Percentiles rank a stretch among this genome's conserved stretches.
These are phyloP conservation scores for Acanthamoeba lenticulata DNA, from an alignment of 208 protist genomes.

Conservation along the genomic window DNA sequence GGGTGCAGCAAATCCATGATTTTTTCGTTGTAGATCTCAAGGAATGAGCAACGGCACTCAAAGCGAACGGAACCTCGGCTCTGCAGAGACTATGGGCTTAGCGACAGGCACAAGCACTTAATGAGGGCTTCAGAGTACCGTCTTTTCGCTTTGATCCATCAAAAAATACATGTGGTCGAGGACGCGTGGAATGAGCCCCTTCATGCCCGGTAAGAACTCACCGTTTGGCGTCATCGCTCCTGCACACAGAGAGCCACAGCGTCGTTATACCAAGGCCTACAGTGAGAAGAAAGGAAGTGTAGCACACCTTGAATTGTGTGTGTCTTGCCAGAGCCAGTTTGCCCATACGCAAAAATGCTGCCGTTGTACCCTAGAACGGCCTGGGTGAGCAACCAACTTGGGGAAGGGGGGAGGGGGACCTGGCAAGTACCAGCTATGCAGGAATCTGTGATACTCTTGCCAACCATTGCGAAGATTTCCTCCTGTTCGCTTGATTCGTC, in stretches of 20 bases:
- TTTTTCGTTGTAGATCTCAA: slow-evolving; percentile 86
- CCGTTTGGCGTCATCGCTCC: not conserved
- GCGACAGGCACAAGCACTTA: not conserved
- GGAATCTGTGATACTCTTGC: slow-evolving; percentile 32
- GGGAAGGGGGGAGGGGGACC: too few species aligned
- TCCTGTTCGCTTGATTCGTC: not conserved
- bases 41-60: slow-evolving; percentile 70
- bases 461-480: slow-evolving; percentile 9
- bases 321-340: slow-evolving; percentile 70
- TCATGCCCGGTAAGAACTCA: not conserved
- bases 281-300: not conserved
- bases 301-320: slow-evolving; percentile 67
- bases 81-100: not conserved
- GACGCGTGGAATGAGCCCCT: slow-evolving; percentile 61
- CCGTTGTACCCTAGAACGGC: slow-evolving; percentile 44
- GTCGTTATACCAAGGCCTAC: too few species aligned
- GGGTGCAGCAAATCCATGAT: slow-evolving; percentile 81
- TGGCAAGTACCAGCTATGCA: slow-evolving; percentile 8
- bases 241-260: too few species aligned
- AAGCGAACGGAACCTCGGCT: not conserved
- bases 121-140: not conserved
- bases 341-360: slow-evolving; percentile 70
- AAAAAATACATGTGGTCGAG: slow-evolving; percentile 62
- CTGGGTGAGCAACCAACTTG: too few species aligned
- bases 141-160: slow-evolving; percentile 14